Conservation (phyloP, 2,329 filamentous ascomycete genomes). For the Esteya vermicola region DNA sequence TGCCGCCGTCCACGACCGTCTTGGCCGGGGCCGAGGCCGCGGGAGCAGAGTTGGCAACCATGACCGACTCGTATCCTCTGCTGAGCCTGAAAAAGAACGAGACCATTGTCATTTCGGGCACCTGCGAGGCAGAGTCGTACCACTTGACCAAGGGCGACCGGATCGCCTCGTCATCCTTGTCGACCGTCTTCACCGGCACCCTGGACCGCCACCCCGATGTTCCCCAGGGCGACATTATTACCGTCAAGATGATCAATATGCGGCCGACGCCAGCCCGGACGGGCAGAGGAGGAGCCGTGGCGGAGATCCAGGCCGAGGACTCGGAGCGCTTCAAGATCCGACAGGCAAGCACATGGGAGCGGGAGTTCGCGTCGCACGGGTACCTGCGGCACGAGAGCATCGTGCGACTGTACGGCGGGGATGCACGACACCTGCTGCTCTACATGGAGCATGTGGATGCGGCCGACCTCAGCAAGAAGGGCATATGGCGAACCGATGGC, state of each 20-base stretch:
- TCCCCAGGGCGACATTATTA: slow-evolving; percentile 35
- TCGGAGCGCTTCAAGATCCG: slow-evolving; percentile 41
- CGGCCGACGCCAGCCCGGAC: slow-evolving; percentile 9
- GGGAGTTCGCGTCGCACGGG: slow-evolving; percentile 41
- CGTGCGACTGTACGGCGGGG: slow-evolving; percentile 42
- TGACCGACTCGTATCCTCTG: slow-evolving; percentile 31
- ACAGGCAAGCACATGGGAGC: slow-evolving; percentile 45
- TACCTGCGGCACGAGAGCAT: slow-evolving; percentile 42
- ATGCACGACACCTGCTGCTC: slow-evolving; percentile 43
- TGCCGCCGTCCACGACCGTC: slow-evolving; percentile 32
- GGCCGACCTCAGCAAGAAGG: slow-evolving; percentile 33
- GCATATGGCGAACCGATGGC: slow-evolving; percentile 31
- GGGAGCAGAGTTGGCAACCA: not conserved
- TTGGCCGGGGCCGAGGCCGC: slow-evolving; percentile 32
- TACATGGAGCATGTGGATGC: slow-evolving; percentile 50
- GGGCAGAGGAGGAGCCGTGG: too few species aligned
- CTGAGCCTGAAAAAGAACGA: slow-evolving; percentile 35
- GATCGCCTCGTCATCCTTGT: slow-evolving; percentile 40
- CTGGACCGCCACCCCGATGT: slow-evolving; percentile 35
- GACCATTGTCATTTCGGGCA: slow-evolving; percentile 32
- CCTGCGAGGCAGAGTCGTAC: slow-evolving; percentile 37
- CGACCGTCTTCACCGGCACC: slow-evolving; percentile 36
- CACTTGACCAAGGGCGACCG: slow-evolving; percentile 39
- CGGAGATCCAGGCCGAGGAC: slow-evolving; percentile 31
- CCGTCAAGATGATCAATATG: slow-evolving; percentile 44